Conservation (phyloP, 345 rosid species). For the Dimocarpus longan region DNA sequence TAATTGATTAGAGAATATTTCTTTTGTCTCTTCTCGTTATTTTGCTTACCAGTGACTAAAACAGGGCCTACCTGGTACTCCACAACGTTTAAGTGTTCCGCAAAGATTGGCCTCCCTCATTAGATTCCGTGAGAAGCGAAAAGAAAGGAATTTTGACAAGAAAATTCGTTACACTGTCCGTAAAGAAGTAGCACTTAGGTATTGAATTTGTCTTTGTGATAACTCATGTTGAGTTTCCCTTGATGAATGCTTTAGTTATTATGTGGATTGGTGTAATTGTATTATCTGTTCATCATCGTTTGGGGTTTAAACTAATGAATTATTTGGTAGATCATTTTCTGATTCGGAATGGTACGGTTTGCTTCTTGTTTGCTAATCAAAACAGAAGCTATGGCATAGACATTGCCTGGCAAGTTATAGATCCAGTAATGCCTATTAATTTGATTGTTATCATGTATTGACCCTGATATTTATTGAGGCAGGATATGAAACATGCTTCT, state of each 20-base stretch:
- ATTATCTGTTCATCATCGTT: neutral
- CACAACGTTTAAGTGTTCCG: slow-evolving; percentile 60
- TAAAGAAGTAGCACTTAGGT: slow-evolving; percentile 73
- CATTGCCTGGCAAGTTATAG: neutral
- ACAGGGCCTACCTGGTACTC: slow-evolving; percentile 55
- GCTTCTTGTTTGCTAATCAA: neutral
- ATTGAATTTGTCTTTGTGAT: slow-evolving; percentile 19
- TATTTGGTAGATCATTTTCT: neutral
- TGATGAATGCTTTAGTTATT: neutral
- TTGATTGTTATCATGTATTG: neutral
- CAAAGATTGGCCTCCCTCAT: slow-evolving; percentile 62
- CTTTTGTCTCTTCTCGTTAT: neutral
- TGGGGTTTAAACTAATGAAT: neutral
- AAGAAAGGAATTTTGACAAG: slow-evolving; percentile 68
- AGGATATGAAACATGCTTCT: neutral
- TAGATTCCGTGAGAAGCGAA: slow-evolving; percentile 67
- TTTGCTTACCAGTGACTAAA: slow-evolving; percentile 29
- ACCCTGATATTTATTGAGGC: neutral
- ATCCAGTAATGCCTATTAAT: neutral
- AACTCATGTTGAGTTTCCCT: neutral
- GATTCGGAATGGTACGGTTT: neutral
- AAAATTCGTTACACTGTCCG: slow-evolving; percentile 69
- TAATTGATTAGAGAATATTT: neutral
- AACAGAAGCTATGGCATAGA: neutral
- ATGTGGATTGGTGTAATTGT: neutral